phyloP scores from a whole-genome alignment of 1,284 basidiomycete genomes.

The Boletus sp. region DNA sequence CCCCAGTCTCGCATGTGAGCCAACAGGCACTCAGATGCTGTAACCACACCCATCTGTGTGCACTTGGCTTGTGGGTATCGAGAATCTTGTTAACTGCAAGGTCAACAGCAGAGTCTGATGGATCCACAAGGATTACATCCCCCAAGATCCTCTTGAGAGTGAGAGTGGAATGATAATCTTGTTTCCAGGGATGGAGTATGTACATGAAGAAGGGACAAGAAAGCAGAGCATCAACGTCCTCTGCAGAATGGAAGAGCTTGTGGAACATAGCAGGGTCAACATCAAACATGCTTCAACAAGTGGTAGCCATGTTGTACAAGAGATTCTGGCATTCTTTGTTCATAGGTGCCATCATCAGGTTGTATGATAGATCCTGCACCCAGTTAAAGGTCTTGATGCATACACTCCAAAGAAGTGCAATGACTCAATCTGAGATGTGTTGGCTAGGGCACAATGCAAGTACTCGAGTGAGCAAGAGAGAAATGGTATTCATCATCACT shows the following conservation, averaged over 20 bases:
- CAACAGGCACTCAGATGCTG: background rate
- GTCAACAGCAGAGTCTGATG: background rate
- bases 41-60: background rate
- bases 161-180: background rate
- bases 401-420: background rate
- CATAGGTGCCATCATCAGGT: background rate
- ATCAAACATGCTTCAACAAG: background rate
- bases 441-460: background rate
- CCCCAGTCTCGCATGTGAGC: background rate
- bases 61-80: background rate
- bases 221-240: background rate
- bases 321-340: background rate
- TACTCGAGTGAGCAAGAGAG: background rate
- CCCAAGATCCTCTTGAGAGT: too few species aligned
- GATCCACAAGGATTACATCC: background rate
- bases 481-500: background rate
- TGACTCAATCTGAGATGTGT: background rate
- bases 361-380: background rate
- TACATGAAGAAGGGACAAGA: background rate
- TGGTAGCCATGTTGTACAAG: background rate
- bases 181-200: background rate
- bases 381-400: background rate
- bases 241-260: background rate
- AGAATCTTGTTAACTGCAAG: background rate
- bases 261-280: background rate